Evolutionary conservation across 73 alveolate species (phyloP).

Genomic region (Paramecium pentaurelia): DNA sequence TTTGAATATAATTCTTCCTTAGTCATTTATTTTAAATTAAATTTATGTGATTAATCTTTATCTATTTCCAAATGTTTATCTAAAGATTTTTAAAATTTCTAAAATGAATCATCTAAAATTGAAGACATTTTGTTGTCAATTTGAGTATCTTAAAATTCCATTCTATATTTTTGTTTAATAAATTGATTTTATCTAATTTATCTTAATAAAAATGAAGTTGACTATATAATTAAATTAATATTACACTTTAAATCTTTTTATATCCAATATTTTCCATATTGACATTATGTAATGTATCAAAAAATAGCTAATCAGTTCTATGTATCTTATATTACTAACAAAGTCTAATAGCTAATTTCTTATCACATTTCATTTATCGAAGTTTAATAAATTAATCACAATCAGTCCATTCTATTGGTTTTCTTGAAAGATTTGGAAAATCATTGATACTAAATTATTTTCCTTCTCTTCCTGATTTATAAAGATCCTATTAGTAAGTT

Average conservation of each 20-base stretch:
- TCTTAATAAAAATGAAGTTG: background rate
- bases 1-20: background rate
- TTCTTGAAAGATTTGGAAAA: background rate
- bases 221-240: background rate
- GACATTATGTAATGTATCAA: background rate
- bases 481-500: background rate
- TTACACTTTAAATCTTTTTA: background rate
- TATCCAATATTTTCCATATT: background rate
- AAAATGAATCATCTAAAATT: background rate
- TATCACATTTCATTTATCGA: background rate
- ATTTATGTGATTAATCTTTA: background rate
- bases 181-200: background rate
- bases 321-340: background rate
- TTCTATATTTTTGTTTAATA: background rate
- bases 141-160: constrained; percentile 3
- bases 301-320: background rate
- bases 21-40: background rate
- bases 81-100: background rate
- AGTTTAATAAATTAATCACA: background rate
- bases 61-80: background rate
- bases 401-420: constrained; percentile 5
- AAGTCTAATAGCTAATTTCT: background rate
- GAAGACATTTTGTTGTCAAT: background rate
- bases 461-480: background rate
- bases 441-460: background rate